These are phyloP conservation scores for Trypanosoma caninum DNA, from an alignment of 208 protist species.

Conservation along the genomic window DNA sequence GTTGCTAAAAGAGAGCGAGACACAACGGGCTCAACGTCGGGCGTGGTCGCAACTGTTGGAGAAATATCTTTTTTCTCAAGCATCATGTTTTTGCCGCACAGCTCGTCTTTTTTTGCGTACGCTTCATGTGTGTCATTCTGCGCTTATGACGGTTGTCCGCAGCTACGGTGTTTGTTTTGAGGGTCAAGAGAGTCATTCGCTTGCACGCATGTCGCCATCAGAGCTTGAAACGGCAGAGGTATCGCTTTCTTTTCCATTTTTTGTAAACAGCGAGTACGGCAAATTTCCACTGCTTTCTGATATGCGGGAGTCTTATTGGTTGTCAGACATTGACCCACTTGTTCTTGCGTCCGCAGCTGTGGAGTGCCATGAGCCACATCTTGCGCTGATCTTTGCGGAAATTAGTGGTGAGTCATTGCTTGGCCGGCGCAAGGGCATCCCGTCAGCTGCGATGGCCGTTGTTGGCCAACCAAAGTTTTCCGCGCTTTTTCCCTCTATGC, in stretches of 20 bases:
- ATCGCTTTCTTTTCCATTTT: conserved; percentile 15
- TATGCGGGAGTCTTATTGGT: conserved; percentile 58
- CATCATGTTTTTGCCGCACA: conserved; percentile 20
- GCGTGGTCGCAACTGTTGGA: conserved; percentile 42
- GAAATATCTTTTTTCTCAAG: conserved; percentile 23
- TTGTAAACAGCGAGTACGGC: conserved; percentile 25
- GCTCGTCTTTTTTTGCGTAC: conserved; percentile 40
- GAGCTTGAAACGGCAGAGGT: not conserved
- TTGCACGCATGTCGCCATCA: not conserved
- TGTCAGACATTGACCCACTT: conserved; percentile 49
- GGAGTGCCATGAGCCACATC: conserved; percentile 32
- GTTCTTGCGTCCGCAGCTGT: conserved; percentile 45
- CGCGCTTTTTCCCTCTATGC: conserved; percentile 44
- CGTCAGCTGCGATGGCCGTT: conserved; percentile 8
- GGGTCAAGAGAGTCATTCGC: not conserved
- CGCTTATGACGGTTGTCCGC: conserved; percentile 32
- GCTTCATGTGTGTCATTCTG: conserved; percentile 37
- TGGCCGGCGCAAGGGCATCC: conserved; percentile 36
- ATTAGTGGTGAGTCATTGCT: conserved; percentile 61
- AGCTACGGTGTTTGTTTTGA: conserved; percentile 29
- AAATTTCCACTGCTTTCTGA: conserved; percentile 35
- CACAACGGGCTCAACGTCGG: conserved; percentile 27
- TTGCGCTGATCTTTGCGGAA: conserved; percentile 52
- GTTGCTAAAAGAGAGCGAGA: conserved; percentile 45
- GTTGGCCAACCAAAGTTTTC: conserved; percentile 29